These are phyloP conservation scores for Ambrosiella cleistominuta DNA, from an alignment of 2,329 filamentous ascomycete genomes.

Conservation along the genomic window DNA sequence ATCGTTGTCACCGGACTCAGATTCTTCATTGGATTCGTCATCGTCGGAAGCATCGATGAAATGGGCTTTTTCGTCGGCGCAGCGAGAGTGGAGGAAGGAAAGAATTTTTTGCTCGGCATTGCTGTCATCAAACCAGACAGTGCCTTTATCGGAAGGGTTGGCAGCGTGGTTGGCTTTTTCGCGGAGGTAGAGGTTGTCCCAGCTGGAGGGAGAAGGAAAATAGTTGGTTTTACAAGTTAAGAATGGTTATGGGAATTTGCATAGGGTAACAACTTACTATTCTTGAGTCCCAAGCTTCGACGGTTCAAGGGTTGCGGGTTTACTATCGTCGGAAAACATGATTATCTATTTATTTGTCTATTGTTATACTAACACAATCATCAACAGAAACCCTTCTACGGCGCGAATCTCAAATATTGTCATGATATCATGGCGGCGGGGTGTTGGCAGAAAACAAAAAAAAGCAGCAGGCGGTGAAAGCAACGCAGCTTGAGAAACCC, in stretches of 20 bases:
- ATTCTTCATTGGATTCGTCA: constrained; percentile 13
- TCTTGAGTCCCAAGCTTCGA: constrained; percentile 73
- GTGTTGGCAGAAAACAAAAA: too few relatives aligned
- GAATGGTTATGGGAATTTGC: constrained; percentile 5
- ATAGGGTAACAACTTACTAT: constrained; percentile 43
- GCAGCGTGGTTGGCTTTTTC: constrained; percentile 54
- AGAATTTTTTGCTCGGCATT: constrained; percentile 71
- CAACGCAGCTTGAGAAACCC: too few relatives aligned
- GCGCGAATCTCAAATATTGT: too few relatives aligned
- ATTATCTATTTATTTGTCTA: too few relatives aligned
- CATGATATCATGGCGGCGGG: too few relatives aligned
- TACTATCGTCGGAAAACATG: constrained; percentile 14
- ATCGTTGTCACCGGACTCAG: constrained; percentile 15
- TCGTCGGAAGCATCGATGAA: constrained; percentile 13
- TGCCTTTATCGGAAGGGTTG: constrained; percentile 65
- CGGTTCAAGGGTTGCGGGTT: constrained; percentile 53
- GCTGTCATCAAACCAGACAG: constrained; percentile 92
- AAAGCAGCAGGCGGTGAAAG: too few relatives aligned
- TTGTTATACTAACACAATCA: too few relatives aligned
- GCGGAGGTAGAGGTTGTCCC: constrained; percentile 55
- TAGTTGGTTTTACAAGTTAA: neutral
- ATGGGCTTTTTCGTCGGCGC: neutral
- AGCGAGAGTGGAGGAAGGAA: constrained; percentile 36
- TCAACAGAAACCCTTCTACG: too few relatives aligned
- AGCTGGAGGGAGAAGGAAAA: constrained; percentile 30